Evolutionary conservation across 352 stramenopile species (phyloP), one percentile per base, ranked within the genome.

Genomic region (Pythium sp.): DNA sequence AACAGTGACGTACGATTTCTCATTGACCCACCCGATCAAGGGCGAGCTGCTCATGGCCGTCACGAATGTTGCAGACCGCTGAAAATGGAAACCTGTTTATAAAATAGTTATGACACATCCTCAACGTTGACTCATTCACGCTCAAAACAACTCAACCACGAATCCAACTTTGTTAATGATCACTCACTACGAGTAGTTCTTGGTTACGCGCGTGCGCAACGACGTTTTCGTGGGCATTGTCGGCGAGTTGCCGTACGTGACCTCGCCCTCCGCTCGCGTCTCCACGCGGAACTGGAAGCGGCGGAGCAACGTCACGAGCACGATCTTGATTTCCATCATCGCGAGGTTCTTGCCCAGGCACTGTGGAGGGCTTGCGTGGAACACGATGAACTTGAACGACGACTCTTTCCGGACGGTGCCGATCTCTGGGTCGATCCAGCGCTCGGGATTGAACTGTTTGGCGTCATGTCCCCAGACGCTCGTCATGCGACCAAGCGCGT

Each of bases 401-500:
- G 75, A 80, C 20, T 70, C 68, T 71, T 55, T 85, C 72, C 0
- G 77, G 76, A 7, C 64, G 68, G 47, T 78, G 8, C 74, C 72
- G 0, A 71, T 80, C 1, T 67, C 60, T 24, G 65, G 32, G 7
- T 91, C 82, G 26, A 93, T 69, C 81, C 81, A 93, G n/a, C 87
- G 83, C 49, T 93, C 82, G 3, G 86, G 86, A 8, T 84, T 83
- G 62, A 76, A 78, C 65, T 84, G 47, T 3, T 67, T 64, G 14
- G 71, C 72, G 47, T 87, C 79, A 2, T 51, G 15, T 12, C 72
- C 72, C 77, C 79, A 86, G 5, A 82, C 51, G 20, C 46, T 43
- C 9, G 55, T 41, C 26, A 72, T 68, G 9, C 74, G 69, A 1
- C 63, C 74, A 70, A 87, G 76, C 4, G 56, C 26, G 34, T 79